Evolutionary conservation across 2,329 filamentous ascomycete genomes (phyloP).

Genomic region (Stromatinia cepivora): DNA sequence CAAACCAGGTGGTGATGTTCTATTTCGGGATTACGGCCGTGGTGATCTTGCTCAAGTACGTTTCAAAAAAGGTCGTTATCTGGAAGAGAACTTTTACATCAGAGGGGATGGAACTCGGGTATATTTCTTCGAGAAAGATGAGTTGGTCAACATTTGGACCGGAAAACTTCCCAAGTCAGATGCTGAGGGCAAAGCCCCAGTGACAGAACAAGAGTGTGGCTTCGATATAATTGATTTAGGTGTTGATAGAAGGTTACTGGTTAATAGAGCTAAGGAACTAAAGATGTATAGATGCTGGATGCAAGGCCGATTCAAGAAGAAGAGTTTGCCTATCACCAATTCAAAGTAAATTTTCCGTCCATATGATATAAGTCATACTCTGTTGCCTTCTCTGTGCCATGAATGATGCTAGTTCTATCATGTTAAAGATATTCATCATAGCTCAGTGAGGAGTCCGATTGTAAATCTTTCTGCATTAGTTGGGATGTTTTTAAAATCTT

Average conservation of each 20-base stretch:
- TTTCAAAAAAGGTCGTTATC: slow-evolving; percentile 91
- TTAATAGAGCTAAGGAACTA: slow-evolving; percentile 84
- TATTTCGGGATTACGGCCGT: slow-evolving; percentile 95
- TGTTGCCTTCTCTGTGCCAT: neutral
- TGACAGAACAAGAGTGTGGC: slow-evolving; percentile 32
- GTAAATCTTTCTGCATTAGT: neutral
- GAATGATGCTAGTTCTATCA: neutral
- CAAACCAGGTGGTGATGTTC: slow-evolving; percentile 88
- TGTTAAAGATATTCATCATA: neutral
- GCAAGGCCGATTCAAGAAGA: slow-evolving; percentile 76
- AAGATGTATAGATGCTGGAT: slow-evolving; percentile 99
- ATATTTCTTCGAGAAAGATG: slow-evolving; percentile 91
- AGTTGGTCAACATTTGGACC: slow-evolving; percentile 79
- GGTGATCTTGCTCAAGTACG: slow-evolving; percentile 95
- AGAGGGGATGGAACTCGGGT: slow-evolving; percentile 93
- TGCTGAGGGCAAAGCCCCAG: slow-evolving; percentile 23
- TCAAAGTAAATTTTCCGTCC: neutral
- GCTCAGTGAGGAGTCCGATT: neutral
- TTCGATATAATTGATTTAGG: slow-evolving; percentile 79
- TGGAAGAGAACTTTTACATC: slow-evolving; percentile 97
- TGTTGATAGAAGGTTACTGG: slow-evolving; percentile 82
- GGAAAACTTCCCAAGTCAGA: slow-evolving; percentile 40
- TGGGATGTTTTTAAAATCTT: neutral
- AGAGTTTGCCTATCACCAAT: slow-evolving; percentile 4
- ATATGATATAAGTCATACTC: neutral